Percentiles rank a stretch among this genome's conserved stretches.
phyloP scores from a whole-genome alignment of 371 early-diverging fungal genomes.

The Massospora cicadina region DNA sequence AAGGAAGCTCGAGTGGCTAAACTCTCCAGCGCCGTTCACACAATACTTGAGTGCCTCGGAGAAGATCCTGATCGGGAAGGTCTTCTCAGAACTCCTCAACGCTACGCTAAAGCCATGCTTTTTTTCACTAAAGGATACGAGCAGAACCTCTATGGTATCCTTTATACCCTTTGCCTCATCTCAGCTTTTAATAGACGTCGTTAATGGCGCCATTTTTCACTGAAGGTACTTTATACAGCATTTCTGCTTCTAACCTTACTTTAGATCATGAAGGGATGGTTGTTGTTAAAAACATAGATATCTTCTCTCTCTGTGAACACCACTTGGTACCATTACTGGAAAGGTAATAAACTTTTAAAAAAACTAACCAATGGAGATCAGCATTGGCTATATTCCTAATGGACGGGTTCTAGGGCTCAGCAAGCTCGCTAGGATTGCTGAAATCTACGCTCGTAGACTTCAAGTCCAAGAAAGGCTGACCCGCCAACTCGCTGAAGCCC shows the following conservation, averaged over 20 bases:
- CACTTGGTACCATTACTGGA: conserved; percentile 96
- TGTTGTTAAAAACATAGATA: conserved; percentile 85
- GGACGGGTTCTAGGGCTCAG: conserved; percentile 86
- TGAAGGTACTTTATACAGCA: conserved; percentile 41
- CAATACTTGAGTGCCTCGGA: conserved; percentile 81
- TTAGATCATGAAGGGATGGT: conserved; percentile 96
- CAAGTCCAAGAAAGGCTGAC: conserved; percentile 97
- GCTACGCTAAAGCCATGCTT: conserved; percentile 94
- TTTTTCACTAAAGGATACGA: conserved; percentile 96
- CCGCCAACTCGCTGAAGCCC: conserved; percentile 82
- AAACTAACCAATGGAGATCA: conserved; percentile 33
- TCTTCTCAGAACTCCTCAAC: conserved; percentile 81
- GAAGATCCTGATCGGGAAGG: conserved; percentile 93
- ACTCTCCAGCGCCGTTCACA: conserved; percentile 70
- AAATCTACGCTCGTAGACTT: conserved; percentile 90
- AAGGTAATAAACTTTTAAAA: conserved; percentile 33
- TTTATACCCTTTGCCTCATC: background rate
- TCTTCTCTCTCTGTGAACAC: conserved; percentile 94
- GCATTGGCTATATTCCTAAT: conserved; percentile 93
- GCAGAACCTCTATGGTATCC: conserved; percentile 47
- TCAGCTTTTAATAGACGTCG: conserved; percentile 31
- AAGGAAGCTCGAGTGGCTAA: conserved; percentile 44
- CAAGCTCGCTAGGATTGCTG: conserved; percentile 94
- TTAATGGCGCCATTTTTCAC: conserved; percentile 87
- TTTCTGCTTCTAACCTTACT: conserved; percentile 22